Percentiles rank a stretch among this genome's conserved stretches.
These are phyloP conservation scores for Phytopythium kandeliae DNA, from an alignment of 352 stramenopile species.

Conservation along the genomic window DNA sequence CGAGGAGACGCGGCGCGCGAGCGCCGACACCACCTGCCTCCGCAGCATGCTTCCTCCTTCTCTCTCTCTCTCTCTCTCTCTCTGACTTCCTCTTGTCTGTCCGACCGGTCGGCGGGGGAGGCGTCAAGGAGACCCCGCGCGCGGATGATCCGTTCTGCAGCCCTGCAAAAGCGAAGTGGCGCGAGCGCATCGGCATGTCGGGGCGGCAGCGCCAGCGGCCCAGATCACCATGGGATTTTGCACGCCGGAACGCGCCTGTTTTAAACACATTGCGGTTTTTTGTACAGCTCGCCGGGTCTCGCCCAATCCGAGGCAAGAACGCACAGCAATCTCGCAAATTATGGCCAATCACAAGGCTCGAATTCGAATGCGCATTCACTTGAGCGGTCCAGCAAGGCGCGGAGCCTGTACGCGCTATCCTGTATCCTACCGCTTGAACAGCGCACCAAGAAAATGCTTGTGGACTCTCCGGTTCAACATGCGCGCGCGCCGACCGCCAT, in stretches of 20 bases:
- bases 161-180: slow-evolving; percentile 3
- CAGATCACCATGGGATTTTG: slow-evolving; percentile 3
- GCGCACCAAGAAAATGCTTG: slow-evolving; percentile 21
- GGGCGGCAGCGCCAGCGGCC: no score
- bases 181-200: no score
- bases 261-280: neutral
- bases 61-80: no score
- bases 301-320: neutral
- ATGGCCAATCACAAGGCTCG: neutral
- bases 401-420: neutral
- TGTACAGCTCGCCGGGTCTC: no score
- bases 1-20: slow-evolving; percentile 18
- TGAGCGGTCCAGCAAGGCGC: neutral
- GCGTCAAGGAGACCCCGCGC: no score
- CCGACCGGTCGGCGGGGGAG: no score
- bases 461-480: slow-evolving; percentile 14
- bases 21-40: slow-evolving; percentile 16
- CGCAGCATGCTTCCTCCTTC: slow-evolving; percentile 17
- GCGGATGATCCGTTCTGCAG: neutral
- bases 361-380: slow-evolving; percentile 4
- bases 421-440: neutral
- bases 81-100: no score
- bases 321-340: no score
- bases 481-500: slow-evolving; percentile 8
- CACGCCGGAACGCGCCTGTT: neutral